Percentiles rank a stretch among this genome's conserved stretches.
These are phyloP conservation scores for Eleusine coracana DNA, from an alignment of 176 grass and related monocot species.

Conservation along the genomic window DNA sequence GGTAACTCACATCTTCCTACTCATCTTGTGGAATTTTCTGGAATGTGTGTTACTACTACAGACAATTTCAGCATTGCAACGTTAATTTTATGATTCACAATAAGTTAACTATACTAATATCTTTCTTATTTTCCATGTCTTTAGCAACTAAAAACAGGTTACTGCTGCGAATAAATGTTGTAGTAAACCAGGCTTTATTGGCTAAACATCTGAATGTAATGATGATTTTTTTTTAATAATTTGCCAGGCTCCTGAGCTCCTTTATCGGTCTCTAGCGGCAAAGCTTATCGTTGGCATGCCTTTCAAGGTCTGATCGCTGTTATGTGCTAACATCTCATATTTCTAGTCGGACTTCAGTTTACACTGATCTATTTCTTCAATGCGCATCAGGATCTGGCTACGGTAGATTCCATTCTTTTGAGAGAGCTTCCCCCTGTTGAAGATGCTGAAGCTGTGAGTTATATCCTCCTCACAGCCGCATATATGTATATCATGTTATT, in stretches of 20 bases:
- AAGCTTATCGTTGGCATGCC: constrained; percentile 96
- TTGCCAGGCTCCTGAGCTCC: constrained; percentile 73
- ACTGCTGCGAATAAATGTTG: constrained; percentile 8
- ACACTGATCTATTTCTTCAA: constrained; percentile 39
- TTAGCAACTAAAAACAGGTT: constrained; percentile 12
- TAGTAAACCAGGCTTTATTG: background rate
- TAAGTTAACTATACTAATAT: background rate
- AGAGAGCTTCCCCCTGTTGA: constrained; percentile 90
- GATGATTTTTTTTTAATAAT: constrained; percentile 27
- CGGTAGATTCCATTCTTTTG: constrained; percentile 97
- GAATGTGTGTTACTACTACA: constrained; percentile 2
- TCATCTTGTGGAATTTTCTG: background rate
- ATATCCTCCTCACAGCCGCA: background rate
- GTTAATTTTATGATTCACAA: constrained; percentile 27
- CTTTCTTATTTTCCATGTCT: constrained; percentile 5
- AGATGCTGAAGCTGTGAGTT: constrained; percentile 81
- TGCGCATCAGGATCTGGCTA: constrained; percentile 83
- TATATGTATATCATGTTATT: constrained; percentile 1
- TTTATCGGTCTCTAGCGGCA: constrained; percentile 83
- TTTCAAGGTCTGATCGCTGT: constrained; percentile 86
- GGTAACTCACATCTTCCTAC: constrained; percentile 43
- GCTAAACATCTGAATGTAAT: constrained; percentile 30
- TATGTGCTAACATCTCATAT: constrained; percentile 22
- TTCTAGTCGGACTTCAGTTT: constrained; percentile 35
- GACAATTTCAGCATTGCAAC: background rate